Base-by-base conservation (phyloP, 257 asterid genomes). In the Nicotiana knightiana region DNA sequence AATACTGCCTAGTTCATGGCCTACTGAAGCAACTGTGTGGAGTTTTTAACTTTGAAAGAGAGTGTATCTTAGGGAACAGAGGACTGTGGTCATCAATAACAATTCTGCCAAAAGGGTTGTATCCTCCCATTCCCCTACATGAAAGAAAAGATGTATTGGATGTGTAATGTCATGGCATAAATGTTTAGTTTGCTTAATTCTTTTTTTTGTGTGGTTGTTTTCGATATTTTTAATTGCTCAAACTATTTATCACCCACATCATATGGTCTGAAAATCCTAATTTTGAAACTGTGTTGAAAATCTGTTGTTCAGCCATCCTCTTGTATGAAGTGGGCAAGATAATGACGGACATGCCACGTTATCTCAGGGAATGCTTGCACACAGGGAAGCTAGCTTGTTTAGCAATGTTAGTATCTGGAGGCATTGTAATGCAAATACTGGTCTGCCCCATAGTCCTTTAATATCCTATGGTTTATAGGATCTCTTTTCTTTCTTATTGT, bases 381-480 rank as follows among this genome's bases (percentile, higher is more conserved):
- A 86, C 97, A 51, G 98, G 99, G 87, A 95, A 88, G 86, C 94
- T 95, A 26, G 98, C 99, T 75, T 86, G 82, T 85, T 65, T 95
- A 79, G 98, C 98, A n/a, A 90, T 95, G 87, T 90, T 95, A 77
- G 98, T 93, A 43, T 90, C 99, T n/a, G 94, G 92, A 79, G 99
- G 99, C 18, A 92, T 93, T 83, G 98, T 95, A 18, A 88, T 95
- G 87, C 99, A 95, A 83, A 92, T 95, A 86, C 92, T 95, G 93
- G 99, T 95, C 81, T 24, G 82, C 30, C 76, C 54, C 65, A 32
- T 51, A n/a, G 46, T 63, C 67, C 15, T 28, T 61, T 62, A 33
- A 48, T 75, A 30, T 9, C 67, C 77, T 76, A 62, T 10, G 55
- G 35, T 39, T 65, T 62, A 17, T 62, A 21, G 37, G 51, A 58